Evolutionary conservation across 306 rosid genomes (phyloP).

Genomic region (Trifolium pratense): DNA sequence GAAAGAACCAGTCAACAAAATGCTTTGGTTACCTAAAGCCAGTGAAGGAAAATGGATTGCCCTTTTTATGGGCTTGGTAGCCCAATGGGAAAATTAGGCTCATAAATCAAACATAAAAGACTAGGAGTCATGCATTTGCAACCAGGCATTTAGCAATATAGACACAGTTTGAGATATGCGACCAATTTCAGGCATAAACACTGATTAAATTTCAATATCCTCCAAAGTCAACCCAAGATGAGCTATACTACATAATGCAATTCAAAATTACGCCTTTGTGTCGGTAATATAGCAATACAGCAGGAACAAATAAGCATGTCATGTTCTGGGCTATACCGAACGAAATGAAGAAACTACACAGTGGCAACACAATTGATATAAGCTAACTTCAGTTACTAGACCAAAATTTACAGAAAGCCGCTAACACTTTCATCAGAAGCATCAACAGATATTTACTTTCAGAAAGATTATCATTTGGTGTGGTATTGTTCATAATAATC

Average conservation of each 20-base stretch:
- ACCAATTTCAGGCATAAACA: slow-evolving; percentile 25
- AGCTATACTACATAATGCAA: slow-evolving; percentile 14
- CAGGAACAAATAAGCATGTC: neutral
- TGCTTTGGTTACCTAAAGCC: neutral
- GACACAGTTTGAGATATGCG: neutral
- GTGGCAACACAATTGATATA: neutral
- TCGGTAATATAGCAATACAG: neutral
- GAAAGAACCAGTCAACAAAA: neutral
- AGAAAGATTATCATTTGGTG: neutral
- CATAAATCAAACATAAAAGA: neutral
- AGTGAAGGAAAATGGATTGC: neutral
- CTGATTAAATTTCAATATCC: slow-evolving; percentile 11
- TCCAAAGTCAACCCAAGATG: slow-evolving; percentile 17
- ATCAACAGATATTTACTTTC: neutral
- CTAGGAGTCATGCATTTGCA: neutral
- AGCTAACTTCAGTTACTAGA: neutral
- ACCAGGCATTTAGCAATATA: neutral
- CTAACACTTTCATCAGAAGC: neutral
- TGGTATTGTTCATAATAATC: neutral
- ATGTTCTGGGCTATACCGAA: neutral
- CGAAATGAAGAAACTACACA: neutral
- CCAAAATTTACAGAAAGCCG: neutral
- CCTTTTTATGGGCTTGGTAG: neutral
- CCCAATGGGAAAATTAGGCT: neutral
- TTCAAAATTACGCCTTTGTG: slow-evolving; percentile 8